These are phyloP conservation scores for Nemania bipapillata DNA, from an alignment of 2,329 filamentous ascomycete species.

Conservation along the genomic window DNA sequence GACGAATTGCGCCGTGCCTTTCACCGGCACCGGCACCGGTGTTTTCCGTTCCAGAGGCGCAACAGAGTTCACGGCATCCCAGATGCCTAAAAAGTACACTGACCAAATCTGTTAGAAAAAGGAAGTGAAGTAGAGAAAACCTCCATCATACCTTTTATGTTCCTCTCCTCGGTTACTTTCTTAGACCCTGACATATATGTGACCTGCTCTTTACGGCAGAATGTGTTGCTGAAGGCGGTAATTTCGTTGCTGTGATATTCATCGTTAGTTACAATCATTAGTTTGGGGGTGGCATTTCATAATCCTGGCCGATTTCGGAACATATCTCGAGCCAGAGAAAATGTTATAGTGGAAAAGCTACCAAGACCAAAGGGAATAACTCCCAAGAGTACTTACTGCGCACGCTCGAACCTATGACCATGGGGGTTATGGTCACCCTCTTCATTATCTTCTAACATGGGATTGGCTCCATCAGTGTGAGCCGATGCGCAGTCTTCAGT, in stretches of 20 bases:
- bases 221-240: constrained; percentile 60
- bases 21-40: constrained; percentile 54
- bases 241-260: constrained; percentile 51
- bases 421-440: constrained; percentile 36
- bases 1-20: constrained; percentile 58
- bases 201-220: constrained; percentile 56
- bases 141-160: constrained; percentile 53
- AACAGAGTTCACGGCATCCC: constrained; percentile 66
- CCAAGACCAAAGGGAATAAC: neutral
- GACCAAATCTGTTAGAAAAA: neutral
- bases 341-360: neutral
- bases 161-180: constrained; percentile 29
- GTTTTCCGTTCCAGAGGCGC: constrained; percentile 55
- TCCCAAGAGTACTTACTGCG: constrained; percentile 34
- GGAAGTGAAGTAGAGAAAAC: too few species aligned
- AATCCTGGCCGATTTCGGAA: too few species aligned
- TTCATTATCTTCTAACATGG: constrained; percentile 34
- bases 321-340: too few species aligned
- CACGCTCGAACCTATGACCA: constrained; percentile 51
- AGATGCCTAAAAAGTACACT: constrained; percentile 66
- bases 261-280: neutral
- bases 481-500: constrained; percentile 12
- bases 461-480: constrained; percentile 23
- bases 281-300: neutral
- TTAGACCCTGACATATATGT: constrained; percentile 21